A percentile compares a stretch with the other conserved stretches of the same genome.
These are phyloP conservation scores for Linnemannia hyalina DNA, from an alignment of 192 early-diverging fungal species.

Conservation along the genomic window DNA sequence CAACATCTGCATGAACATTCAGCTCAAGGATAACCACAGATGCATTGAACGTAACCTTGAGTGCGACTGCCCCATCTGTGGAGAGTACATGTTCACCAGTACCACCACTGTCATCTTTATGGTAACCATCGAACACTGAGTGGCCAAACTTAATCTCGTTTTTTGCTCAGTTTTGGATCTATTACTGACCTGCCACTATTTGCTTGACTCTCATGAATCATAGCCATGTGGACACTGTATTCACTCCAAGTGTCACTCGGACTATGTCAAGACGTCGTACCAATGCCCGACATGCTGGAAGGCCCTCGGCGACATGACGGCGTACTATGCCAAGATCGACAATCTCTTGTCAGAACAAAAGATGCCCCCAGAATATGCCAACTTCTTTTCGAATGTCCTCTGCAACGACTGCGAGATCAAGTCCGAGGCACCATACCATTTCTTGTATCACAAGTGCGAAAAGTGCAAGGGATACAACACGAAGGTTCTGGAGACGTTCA, in stretches of 20 bases:
- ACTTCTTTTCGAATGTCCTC: slow-evolving; percentile 76
- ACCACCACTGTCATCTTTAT: slow-evolving; percentile 85
- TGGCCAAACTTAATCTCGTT: not conserved
- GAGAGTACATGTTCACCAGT: slow-evolving; percentile 95
- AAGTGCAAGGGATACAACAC: slow-evolving; percentile 92
- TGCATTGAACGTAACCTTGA: slow-evolving; percentile 94
- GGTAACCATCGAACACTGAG: slow-evolving; percentile 59
- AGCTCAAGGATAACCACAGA: slow-evolving; percentile 79
- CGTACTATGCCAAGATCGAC: slow-evolving; percentile 88
- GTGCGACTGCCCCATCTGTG: slow-evolving; percentile 96
- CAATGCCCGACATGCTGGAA: slow-evolving; percentile 97
- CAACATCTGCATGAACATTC: slow-evolving; percentile 90
- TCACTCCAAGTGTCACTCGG: slow-evolving; percentile 85
- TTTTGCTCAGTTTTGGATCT: not conserved
- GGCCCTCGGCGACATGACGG: slow-evolving; percentile 86
- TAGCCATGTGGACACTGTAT: slow-evolving; percentile 94
- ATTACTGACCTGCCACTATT: not conserved
- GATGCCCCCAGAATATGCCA: slow-evolving; percentile 91
- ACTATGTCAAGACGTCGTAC: slow-evolving; percentile 90
- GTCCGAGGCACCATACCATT: slow-evolving; percentile 89
- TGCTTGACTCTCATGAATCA: not conserved
- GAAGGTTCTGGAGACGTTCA: slow-evolving; percentile 75
- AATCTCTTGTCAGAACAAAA: slow-evolving; percentile 77
- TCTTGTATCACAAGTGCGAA: slow-evolving; percentile 97
- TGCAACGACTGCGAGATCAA: slow-evolving; percentile 96